Percentiles rank a stretch among this genome's conserved stretches.
Conservation (phyloP, 148 eudicot genomes). For the Rhododendron simsii region DNA sequence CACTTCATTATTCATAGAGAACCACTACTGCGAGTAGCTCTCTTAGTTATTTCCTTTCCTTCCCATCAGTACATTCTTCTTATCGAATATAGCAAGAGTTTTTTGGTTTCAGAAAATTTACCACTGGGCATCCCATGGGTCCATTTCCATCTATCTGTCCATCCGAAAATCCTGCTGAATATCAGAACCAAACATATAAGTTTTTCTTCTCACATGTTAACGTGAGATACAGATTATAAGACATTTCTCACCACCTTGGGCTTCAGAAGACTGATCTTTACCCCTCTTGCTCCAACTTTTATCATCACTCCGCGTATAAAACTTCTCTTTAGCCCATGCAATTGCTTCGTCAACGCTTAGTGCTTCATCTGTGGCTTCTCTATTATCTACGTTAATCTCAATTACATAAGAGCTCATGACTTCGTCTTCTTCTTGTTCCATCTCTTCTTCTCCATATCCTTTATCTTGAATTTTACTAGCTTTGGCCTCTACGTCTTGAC, state of each 20-base stretch:
- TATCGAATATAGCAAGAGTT: not conserved
- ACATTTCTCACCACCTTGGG: conserved; percentile 2
- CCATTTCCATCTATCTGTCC: conserved; percentile 15
- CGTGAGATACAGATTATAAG: not conserved
- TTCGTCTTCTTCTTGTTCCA: conserved; percentile 30
- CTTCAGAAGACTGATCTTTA: conserved; percentile 9
- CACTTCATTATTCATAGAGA: not conserved
- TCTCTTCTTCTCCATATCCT: conserved; percentile 2
- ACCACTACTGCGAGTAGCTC: not conserved
- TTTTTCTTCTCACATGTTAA: not conserved
- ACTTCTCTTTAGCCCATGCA: conserved; percentile 81
- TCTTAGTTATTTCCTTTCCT: not conserved
- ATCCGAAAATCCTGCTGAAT: conserved; percentile 22
- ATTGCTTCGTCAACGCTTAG: conserved; percentile 62
- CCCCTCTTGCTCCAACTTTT: conserved; percentile 14
- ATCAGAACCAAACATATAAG: not conserved
- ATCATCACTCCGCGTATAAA: conserved; percentile 25
- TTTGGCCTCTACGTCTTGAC: conserved; percentile 21
- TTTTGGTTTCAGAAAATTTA: conserved; percentile 1
- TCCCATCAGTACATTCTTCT: not conserved
- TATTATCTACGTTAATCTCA: conserved; percentile 28
- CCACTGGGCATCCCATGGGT: conserved; percentile 7
- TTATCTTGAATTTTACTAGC: conserved; percentile 4
- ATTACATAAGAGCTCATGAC: conserved; percentile 41
- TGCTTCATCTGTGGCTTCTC: conserved; percentile 34